Conservation (phyloP, 768 basidiomycete species). For the Tricholoma saponaceum region DNA sequence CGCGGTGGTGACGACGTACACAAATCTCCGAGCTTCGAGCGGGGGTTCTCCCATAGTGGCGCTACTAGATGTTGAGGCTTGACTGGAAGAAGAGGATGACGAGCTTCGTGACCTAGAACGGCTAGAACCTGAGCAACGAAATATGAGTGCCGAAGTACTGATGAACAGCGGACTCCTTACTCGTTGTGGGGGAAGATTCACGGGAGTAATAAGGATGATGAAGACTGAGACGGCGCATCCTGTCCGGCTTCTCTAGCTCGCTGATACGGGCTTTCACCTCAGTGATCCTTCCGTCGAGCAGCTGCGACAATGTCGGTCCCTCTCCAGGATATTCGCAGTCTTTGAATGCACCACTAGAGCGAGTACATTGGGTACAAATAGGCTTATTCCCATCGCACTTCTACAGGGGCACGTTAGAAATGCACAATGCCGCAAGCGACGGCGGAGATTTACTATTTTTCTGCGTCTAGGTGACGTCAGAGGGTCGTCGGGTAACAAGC, state of each 20-base stretch:
- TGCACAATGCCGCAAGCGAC: background rate
- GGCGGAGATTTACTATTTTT: constrained; percentile 36
- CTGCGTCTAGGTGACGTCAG: constrained; percentile 30
- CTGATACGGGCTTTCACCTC: constrained; percentile 39
- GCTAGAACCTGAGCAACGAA: background rate
- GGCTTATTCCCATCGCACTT: constrained; percentile 52
- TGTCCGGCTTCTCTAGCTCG: constrained; percentile 31
- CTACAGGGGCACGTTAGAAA: constrained; percentile 21
- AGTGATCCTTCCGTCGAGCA: constrained; percentile 42
- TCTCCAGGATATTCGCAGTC: constrained; percentile 55
- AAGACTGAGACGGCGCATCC: constrained; percentile 3
- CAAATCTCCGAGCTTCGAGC: background rate
- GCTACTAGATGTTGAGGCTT: background rate
- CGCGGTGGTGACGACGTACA: background rate
- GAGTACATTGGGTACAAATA: constrained; percentile 45
- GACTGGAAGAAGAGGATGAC: background rate
- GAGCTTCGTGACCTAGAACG: background rate
- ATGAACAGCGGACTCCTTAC: background rate
- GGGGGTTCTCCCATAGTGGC: background rate
- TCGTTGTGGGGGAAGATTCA: background rate
- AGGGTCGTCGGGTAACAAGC: background rate
- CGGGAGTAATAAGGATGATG: constrained; percentile 13
- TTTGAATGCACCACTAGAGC: constrained; percentile 34
- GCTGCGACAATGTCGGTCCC: constrained; percentile 39
- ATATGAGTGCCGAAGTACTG: background rate